These are phyloP conservation scores for Pittosporum tobira DNA, from an alignment of 129 eudicot species.

Conservation along the genomic window DNA sequence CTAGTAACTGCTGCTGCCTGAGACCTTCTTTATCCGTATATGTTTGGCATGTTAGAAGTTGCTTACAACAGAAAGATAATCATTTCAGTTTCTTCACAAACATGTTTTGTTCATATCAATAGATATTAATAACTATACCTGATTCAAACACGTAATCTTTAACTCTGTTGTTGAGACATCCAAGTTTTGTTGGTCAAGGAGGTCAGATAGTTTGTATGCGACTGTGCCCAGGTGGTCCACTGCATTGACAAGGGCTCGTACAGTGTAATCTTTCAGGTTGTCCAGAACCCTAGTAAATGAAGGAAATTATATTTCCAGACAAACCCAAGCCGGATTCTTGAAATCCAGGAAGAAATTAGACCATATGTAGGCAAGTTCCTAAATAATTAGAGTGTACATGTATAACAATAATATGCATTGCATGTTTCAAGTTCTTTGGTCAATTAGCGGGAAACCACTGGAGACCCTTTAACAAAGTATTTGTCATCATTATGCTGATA, in stretches of 20 bases:
- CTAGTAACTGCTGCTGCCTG: slow-evolving; percentile 86
- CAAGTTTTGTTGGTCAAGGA: slow-evolving; percentile 68
- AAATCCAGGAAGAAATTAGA: neutral
- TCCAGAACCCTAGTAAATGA: slow-evolving; percentile 72
- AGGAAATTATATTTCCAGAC: too few species aligned
- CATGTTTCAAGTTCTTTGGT: neutral
- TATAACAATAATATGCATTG: neutral
- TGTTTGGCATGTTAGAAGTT: slow-evolving; percentile 89
- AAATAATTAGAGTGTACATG: too few species aligned
- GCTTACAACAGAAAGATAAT: slow-evolving; percentile 29
- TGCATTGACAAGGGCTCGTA: slow-evolving; percentile 92
- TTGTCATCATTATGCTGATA: too few species aligned
- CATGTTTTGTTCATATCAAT: neutral
- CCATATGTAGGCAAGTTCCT: neutral
- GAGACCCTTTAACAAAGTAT: neutral
- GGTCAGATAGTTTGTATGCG: slow-evolving; percentile 77
- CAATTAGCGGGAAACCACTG: neutral
- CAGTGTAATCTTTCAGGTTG: slow-evolving; percentile 90
- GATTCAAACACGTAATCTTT: slow-evolving; percentile 63
- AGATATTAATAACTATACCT: slow-evolving; percentile 34
- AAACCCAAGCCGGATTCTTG: too few species aligned
- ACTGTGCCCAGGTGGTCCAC: slow-evolving; percentile 99
- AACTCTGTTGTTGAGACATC: slow-evolving; percentile 64
- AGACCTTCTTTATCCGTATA: slow-evolving; percentile 88
- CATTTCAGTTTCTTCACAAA: slow-evolving; percentile 20